Conservation (phyloP, 176 grass and related monocot species). For the Leersia perrieri region DNA sequence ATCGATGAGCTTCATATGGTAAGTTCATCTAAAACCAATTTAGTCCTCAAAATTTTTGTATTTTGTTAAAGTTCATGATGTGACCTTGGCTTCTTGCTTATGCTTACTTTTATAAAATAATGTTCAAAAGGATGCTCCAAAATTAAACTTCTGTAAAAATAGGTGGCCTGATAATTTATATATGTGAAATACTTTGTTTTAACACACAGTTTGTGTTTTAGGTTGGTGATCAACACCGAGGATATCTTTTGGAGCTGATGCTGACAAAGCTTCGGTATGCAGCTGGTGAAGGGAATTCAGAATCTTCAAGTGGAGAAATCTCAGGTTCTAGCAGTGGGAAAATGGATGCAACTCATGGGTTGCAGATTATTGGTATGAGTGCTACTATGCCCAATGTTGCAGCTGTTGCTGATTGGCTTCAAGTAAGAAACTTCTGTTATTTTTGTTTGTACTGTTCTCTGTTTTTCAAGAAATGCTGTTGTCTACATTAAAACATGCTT, state of each 20-base stretch:
- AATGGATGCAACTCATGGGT: constrained; percentile 53
- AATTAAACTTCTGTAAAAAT: too few species aligned
- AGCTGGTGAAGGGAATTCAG: constrained; percentile 74
- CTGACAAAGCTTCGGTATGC: constrained; percentile 95
- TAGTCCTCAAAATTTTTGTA: background rate
- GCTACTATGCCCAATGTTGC: constrained; percentile 97
- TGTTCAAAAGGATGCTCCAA: too few species aligned
- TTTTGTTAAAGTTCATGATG: constrained; percentile 14
- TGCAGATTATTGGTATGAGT: constrained; percentile 98
- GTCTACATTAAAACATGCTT: background rate
- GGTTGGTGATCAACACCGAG: constrained; percentile 94
- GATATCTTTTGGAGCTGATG: constrained; percentile 89
- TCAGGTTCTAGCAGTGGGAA: constrained; percentile 76
- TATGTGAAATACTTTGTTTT: background rate
- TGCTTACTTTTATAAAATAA: background rate
- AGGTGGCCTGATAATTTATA: too few species aligned
- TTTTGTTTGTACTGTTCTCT: constrained; percentile 1
- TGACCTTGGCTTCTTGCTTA: background rate
- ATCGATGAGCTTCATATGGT: constrained; percentile 99
- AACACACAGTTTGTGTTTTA: constrained; percentile 37
- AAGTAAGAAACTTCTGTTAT: constrained; percentile 51
- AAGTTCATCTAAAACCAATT: constrained; percentile 30
- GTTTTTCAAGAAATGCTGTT: constrained; percentile 2
- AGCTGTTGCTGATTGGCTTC: constrained; percentile 91
- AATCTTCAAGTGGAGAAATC: constrained; percentile 62